Base-by-base conservation (phyloP, 106 monocot species). In the Dendrobium catenatum region DNA sequence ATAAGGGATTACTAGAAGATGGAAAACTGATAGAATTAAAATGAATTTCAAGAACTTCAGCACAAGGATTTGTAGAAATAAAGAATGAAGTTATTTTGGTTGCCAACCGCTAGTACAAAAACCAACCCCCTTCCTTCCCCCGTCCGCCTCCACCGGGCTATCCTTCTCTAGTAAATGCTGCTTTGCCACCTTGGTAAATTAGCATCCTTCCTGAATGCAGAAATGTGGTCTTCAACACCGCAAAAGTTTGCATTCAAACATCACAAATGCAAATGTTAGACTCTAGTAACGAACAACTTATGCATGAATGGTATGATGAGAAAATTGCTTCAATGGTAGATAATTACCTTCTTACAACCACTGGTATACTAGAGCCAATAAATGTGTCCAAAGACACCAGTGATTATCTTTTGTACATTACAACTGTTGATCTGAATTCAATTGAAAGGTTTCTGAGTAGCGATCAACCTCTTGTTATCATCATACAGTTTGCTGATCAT, bases 391-490 rank as follows among this genome's bases (percentile, higher is more conserved):
- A 95, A 80, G 99, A 99, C 88, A 74, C 59, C 9, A 99, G 88
- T 85, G 95, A 99, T 72, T 99, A 99, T 80, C 78, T 99, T 6
- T 99, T 93, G 99, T 99, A 99, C 81, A 99, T 93, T 59, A 91
- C 99, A 43, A 99, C 95, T 88, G 91, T 99, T 81, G 93, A 99
- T 77, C 72, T 99, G 24, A 90, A 83, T 43, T 55, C 89, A 42
- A 80, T 85, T 82, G 98, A 99, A 84, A 77, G 81, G 75, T 99
- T 93, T 82, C 80, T 95, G 55, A 80, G 77, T 68, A 90, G 90
- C 1, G 86, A 91, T 29, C 76, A 91, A 40, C 81, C 83, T 84
- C 88, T 93, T 20, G 72, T 79, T 83, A 84, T 99, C 33, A 86
- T 76, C 68, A 87, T 99, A 70, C 92, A 91, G 68, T 99, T 95